Conservation (phyloP, 1,284 basidiomycete genomes). For the Amylostereum chailletii region DNA sequence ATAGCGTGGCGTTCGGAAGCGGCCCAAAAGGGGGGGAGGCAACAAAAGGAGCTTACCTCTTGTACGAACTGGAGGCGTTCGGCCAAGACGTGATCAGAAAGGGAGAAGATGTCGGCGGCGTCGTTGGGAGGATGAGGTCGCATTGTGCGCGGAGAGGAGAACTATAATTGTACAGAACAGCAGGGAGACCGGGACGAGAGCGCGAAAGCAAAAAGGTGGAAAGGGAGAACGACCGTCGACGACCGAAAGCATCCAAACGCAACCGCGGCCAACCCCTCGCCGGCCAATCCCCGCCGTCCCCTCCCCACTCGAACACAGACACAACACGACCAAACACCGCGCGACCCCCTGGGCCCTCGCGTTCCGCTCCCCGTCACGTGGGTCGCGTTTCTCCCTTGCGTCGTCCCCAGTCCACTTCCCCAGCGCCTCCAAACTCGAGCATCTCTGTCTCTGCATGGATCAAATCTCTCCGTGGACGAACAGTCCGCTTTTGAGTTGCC, state of each 20-base stretch:
- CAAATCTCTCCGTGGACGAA: too few species aligned
- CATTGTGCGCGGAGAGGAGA: slow-evolving; percentile 2
- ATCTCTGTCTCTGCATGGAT: too few species aligned
- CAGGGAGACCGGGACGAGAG: too few species aligned
- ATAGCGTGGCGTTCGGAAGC: background rate
- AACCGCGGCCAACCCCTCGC: background rate
- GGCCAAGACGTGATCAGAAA: slow-evolving; percentile 55
- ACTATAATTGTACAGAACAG: too few species aligned
- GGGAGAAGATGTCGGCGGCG: slow-evolving; percentile 39
- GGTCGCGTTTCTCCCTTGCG: background rate
- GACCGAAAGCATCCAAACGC: too few species aligned
- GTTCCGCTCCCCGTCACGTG: background rate
- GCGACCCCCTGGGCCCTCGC: slow-evolving; percentile 3
- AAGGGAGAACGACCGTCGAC: too few species aligned
- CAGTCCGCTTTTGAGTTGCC: too few species aligned
- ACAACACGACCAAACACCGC: slow-evolving; percentile 27
- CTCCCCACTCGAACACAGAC: slow-evolving; percentile 18
- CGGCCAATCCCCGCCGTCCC: background rate
- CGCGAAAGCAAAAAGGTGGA: too few species aligned
- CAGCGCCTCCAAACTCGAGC: too few species aligned
- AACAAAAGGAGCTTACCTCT: slow-evolving; percentile 40
- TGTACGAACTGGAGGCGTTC: slow-evolving; percentile 66
- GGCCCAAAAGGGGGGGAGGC: background rate
- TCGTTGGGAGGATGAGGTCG: slow-evolving; percentile 22
- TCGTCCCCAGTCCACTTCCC: background rate